phyloP scores from a whole-genome alignment of 345 rosid genomes.

The Brassica carinata region DNA sequence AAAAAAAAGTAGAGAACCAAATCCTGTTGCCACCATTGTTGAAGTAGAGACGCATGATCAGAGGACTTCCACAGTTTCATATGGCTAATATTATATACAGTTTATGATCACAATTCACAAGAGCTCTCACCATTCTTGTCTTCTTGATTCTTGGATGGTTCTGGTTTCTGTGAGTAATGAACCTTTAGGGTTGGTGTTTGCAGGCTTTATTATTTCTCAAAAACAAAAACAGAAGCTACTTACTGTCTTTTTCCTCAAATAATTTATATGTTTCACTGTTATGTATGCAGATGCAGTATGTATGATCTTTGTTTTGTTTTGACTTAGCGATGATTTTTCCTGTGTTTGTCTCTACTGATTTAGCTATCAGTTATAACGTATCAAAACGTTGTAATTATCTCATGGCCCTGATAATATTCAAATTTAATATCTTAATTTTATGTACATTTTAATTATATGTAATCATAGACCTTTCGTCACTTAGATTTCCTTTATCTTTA shows the following conservation, averaged over 20 bases:
- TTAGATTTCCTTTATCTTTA: too few relatives aligned
- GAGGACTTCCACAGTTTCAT: constrained; percentile 74
- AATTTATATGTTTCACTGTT: background rate
- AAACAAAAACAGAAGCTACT: background rate
- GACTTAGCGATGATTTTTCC: background rate
- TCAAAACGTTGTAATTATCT: background rate
- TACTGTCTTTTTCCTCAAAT: background rate
- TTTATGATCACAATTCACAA: background rate
- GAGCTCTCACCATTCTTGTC: constrained; percentile 7
- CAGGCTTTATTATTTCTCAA: too few relatives aligned
- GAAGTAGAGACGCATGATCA: constrained; percentile 75
- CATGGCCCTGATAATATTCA: background rate
- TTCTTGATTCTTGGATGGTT: background rate
- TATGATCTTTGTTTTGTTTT: background rate
- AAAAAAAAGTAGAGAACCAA: constrained; percentile 74
- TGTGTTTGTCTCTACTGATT: background rate
- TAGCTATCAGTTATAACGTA: background rate
- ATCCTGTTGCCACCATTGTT: constrained; percentile 67
- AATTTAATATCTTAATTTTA: background rate
- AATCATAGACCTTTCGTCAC: background rate
- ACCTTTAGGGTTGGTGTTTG: background rate
- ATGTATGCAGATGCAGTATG: background rate
- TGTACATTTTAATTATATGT: background rate
- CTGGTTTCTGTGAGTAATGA: background rate
- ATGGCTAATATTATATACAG: constrained; percentile 38